phyloP scores from a whole-genome alignment of 768 basidiomycete genomes.

The Russula abietina region DNA sequence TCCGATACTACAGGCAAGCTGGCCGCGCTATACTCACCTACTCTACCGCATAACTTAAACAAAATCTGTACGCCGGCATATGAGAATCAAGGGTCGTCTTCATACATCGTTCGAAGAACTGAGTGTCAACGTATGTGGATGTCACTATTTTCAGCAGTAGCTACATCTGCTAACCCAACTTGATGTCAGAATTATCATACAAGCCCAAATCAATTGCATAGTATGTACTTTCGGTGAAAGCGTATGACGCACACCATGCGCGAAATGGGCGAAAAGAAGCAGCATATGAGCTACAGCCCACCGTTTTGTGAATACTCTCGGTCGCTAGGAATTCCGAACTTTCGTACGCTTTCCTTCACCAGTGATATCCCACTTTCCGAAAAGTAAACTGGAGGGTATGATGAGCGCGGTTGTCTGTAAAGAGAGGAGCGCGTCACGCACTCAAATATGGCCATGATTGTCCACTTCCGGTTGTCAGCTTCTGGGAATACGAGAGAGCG shows the following conservation, averaged over 20 bases:
- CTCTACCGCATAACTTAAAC: not conserved
- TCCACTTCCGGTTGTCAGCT: slow-evolving; percentile 97
- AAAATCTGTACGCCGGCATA: too few species aligned
- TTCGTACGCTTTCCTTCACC: slow-evolving; percentile 4
- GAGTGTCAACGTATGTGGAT: not conserved
- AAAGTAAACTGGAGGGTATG: slow-evolving; percentile 30
- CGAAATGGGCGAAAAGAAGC: not conserved
- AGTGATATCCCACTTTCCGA: slow-evolving; percentile 32
- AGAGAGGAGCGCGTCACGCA: slow-evolving; percentile 33
- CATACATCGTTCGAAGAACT: not conserved
- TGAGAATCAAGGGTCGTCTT: too few species aligned
- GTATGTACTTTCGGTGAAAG: not conserved
- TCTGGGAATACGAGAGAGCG: slow-evolving; percentile 90
- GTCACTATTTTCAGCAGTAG: not conserved
- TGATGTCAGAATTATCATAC: not conserved
- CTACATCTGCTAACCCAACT: not conserved
- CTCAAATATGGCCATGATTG: slow-evolving; percentile 90
- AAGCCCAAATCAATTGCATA: not conserved
- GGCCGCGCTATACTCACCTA: not conserved
- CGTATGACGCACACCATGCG: not conserved
- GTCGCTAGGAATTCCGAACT: not conserved
- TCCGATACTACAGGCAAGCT: too few species aligned
- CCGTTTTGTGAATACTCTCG: not conserved
- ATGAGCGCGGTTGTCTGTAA: slow-evolving; percentile 27
- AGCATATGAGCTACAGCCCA: not conserved